phyloP scores from a whole-genome alignment of 495 filamentous ascomycete species.

The Aspergillus saccharolyticus region DNA sequence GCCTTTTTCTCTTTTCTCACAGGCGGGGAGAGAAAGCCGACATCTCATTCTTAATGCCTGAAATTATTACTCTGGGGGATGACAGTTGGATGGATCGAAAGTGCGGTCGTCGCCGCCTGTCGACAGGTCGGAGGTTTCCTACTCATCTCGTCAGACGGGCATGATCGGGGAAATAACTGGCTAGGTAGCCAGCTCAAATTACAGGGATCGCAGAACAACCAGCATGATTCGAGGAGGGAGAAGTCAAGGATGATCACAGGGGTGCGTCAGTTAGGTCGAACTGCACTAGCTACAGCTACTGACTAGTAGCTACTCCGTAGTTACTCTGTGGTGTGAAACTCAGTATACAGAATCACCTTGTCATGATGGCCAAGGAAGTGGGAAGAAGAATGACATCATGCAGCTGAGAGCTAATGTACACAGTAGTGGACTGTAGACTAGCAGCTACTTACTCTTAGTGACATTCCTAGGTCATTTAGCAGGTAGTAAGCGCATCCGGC shows the following conservation, averaged over 20 bases:
- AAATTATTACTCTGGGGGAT: not conserved
- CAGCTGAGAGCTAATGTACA: not conserved
- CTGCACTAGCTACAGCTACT: too few relatives aligned
- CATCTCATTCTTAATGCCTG: too few relatives aligned
- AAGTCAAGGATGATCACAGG: not conserved
- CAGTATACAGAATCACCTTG: too few relatives aligned
- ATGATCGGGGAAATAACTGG: not conserved
- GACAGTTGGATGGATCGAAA: not conserved
- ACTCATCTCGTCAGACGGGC: not conserved
- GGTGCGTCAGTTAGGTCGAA: not conserved
- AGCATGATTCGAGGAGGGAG: not conserved
- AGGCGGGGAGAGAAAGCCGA: too few relatives aligned
- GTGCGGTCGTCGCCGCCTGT: not conserved
- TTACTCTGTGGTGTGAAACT: too few relatives aligned
- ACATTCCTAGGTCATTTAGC: too few relatives aligned
- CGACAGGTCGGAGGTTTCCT: not conserved
- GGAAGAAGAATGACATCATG: not conserved
- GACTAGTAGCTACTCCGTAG: too few relatives aligned
- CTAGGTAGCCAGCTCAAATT: not conserved
- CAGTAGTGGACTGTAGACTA: not conserved
- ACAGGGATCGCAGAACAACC: not conserved
- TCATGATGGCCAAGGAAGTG: not conserved
- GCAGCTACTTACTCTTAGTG: not conserved
- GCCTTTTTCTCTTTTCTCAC: too few relatives aligned
- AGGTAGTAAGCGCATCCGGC: not conserved